Base-by-base conservation (phyloP, 2,329 filamentous ascomycete genomes). In the Sphaerulina populicola region DNA sequence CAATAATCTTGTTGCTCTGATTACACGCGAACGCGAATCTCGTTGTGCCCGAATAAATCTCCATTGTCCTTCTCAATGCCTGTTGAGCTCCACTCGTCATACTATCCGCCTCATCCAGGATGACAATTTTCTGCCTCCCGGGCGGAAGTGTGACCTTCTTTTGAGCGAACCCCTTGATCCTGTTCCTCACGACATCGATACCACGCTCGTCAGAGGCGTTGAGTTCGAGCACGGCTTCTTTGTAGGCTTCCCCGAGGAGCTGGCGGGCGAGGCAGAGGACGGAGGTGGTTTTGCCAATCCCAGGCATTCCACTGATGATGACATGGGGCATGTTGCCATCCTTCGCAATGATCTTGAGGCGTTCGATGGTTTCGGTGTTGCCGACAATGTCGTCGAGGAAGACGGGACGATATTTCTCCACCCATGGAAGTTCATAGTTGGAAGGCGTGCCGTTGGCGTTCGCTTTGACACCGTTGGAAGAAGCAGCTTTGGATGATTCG, bases 321-420 rank as follows among this genome's bases (percentile, higher is more conserved):
- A 98, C 82, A 72, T 98, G 93, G 2, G 93, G 93, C 90, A 98
- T 96, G 72, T 98, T 98, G 62, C 93, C 93, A 73, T 97, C 93
- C 70, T 90, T 93, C 42, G 93, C 90, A 62, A 98, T 97, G 64
- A 98, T 97, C 68, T 97, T 97, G 63, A 98, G 76, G 49, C 93
- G 86, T 70, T 97, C 91, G 63, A 98, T 89, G 1, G 93, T 98
- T 69, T 98, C 93, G 15, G 88, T 94, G 71, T 98, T 98, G 65
- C 93, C 93, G 49, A 98, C 93, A 47, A 98, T 84, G 72, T 98
- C 91, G 72, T 97, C 89, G 29, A 98, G 82, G 71, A 94, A 94
- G 47, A 94, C 79, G 1, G 93, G 93, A 36, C 93, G 81, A 74
- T 97, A 98, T 70, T 98, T 98, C 72, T 98, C 93, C 55, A 98